Evolutionary conservation across 1,284 basidiomycete species (phyloP), one percentile per base, ranked within the genome.

Genomic region (Irpex lacteus): DNA sequence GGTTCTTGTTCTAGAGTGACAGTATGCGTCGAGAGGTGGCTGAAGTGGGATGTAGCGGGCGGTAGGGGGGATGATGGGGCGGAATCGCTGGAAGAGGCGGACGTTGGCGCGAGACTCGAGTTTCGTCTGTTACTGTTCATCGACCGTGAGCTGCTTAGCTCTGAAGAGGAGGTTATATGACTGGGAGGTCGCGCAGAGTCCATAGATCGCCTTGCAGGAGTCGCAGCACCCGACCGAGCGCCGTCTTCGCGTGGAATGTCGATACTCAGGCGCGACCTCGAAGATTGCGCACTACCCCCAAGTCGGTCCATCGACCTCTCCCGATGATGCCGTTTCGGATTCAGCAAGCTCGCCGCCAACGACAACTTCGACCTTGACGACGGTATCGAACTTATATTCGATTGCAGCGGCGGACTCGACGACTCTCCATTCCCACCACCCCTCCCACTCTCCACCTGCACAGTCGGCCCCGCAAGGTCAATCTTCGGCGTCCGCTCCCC

Each of bases 1-100:
- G 82, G 83, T 15, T 80, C 79, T 6, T 76, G 76, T 56, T 78
- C 67, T 26, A 64, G 64, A 26, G 49, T 19, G 32, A 49, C 19
- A 11, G 19, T 19, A 18, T 38, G 37, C 21, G 13, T 53, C 13
- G 63, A 63, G 7, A 53, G 54, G n/a, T 34, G 38, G 37, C 50
- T 59, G 53, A 64, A 63, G 50, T 66, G 64, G 13, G 65, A 65
- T 52, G 62, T 47, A 8, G 68, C 59, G 6, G 68, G 67, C 8
- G 40, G 40, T 15, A 44, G 8, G 6, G 65, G 18, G 13, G 53
- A 59, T 21, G 40, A 19, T 4, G 36, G 60, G 19, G 13, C 13
- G 47, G 34, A n/a, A 21, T 37, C 13, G 6, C 19, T 40, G 9
- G 53, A 18, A 32, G 26, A 26, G 2, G 59, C 52, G 5, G 69